These are phyloP conservation scores for Lichtheimia ornata DNA, from an alignment of 371 early-diverging fungal species.

Conservation along the genomic window DNA sequence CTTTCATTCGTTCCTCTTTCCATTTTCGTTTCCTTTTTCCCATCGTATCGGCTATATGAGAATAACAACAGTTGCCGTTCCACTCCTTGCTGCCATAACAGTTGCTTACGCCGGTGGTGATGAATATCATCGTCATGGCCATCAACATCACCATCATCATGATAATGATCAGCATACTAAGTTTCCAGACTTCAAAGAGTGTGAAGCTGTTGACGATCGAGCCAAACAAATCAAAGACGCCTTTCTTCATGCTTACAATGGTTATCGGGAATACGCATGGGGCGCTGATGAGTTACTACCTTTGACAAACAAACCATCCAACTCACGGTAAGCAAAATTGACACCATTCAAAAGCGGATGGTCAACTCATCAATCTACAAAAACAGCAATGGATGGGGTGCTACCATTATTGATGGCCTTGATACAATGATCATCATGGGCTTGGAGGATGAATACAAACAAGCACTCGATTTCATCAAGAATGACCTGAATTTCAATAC, in stretches of 20 bases:
- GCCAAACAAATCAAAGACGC: conserved; percentile 40
- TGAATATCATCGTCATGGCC: too few relatives aligned
- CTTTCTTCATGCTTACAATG: conserved; percentile 74
- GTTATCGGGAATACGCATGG: conserved; percentile 65
- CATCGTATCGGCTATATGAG: neutral
- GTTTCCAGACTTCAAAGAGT: neutral
- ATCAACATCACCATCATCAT: too few relatives aligned
- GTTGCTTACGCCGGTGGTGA: neutral
- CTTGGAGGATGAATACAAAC: conserved; percentile 65
- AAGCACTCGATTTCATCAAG: conserved; percentile 50
- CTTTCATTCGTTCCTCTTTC: neutral
- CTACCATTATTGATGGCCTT: conserved; percentile 81
- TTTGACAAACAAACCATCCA: conserved; percentile 34
- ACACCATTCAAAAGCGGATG: too few relatives aligned
- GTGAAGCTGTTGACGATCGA: neutral
- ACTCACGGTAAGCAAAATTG: conserved; percentile 66
- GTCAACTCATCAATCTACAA: too few relatives aligned
- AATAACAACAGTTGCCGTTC: neutral
- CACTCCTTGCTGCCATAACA: neutral
- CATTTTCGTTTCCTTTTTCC: neutral
- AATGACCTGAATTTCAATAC: conserved; percentile 20
- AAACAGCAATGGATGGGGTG: conserved; percentile 9
- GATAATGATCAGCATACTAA: too few relatives aligned
- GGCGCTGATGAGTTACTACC: conserved; percentile 63
- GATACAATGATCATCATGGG: conserved; percentile 86